A percentile compares a stretch with the other conserved stretches of the same genome.
Evolutionary conservation across 305 asterid genomes (phyloP).

Genomic region (Solanum hybrid): DNA sequence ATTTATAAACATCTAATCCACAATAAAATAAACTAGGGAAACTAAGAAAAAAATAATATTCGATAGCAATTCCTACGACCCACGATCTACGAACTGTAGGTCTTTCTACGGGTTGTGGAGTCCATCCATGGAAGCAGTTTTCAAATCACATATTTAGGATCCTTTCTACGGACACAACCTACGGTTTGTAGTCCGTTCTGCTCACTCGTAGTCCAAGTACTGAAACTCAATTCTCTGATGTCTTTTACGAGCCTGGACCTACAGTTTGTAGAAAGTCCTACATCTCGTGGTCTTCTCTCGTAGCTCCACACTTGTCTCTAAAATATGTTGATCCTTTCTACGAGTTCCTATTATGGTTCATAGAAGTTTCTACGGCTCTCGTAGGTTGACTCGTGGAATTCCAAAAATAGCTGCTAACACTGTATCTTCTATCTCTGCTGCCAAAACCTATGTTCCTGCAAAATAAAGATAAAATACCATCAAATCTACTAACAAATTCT

Average conservation of each 20-base stretch:
- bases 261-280: background rate
- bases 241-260: background rate
- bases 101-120: background rate
- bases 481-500: background rate
- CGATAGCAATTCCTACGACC: background rate
- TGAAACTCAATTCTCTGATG: background rate
- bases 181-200: background rate
- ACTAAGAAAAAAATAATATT: background rate
- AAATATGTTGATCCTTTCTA: background rate
- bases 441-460: background rate
- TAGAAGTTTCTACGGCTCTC: background rate
- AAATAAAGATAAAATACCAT: background rate
- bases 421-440: background rate
- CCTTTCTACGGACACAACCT: background rate
- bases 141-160: background rate
- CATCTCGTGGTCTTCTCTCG: background rate
- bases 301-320: background rate
- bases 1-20: background rate
- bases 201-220: background rate
- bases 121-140: background rate
- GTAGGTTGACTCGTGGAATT: background rate
- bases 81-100: background rate
- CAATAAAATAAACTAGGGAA: background rate
- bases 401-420: background rate
- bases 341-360: background rate